Conservation (phyloP, 2,329 filamentous ascomycete genomes). For the Pezizomycotina sp. region DNA sequence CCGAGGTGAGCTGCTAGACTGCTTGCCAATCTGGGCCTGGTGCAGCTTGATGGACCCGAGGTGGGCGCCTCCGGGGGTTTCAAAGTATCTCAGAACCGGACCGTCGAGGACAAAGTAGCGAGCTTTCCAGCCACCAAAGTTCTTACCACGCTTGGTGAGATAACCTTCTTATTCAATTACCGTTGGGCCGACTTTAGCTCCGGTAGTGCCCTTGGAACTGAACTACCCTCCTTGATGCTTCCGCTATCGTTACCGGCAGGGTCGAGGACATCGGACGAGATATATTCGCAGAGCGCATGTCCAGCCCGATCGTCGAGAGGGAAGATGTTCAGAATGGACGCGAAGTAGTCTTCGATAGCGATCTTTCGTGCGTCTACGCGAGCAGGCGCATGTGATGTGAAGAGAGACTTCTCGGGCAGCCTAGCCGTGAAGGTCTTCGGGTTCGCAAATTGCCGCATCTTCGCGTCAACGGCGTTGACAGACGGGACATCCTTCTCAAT, state of each 20-base stretch:
- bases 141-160: constrained; percentile 90
- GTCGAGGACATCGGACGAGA: constrained; percentile 51
- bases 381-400: constrained; percentile 81
- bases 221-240: constrained; percentile 28
- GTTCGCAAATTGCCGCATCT: constrained; percentile 48
- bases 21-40: constrained; percentile 85
- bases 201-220: constrained; percentile 29
- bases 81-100: constrained; percentile 70
- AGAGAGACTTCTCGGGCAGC: constrained; percentile 70
- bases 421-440: constrained; percentile 50
- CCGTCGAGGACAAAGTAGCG: constrained; percentile 50
- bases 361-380: constrained; percentile 74
- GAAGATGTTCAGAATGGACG: constrained; percentile 59
- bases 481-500: constrained; percentile 82
- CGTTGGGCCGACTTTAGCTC: constrained; percentile 30
- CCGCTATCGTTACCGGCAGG: constrained; percentile 36
- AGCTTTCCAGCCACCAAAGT: constrained; percentile 97
- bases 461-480: constrained; percentile 63
- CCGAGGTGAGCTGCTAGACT: constrained; percentile 36
- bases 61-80: constrained; percentile 75
- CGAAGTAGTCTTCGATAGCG: constrained; percentile 71
- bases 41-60: constrained; percentile 84
- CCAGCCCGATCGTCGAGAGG: constrained; percentile 62
- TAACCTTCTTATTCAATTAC: constrained; percentile 50
- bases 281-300: constrained; percentile 67